phyloP scores from a whole-genome alignment of 2,329 filamentous ascomycete species.

The Aspergillus ibericus region DNA sequence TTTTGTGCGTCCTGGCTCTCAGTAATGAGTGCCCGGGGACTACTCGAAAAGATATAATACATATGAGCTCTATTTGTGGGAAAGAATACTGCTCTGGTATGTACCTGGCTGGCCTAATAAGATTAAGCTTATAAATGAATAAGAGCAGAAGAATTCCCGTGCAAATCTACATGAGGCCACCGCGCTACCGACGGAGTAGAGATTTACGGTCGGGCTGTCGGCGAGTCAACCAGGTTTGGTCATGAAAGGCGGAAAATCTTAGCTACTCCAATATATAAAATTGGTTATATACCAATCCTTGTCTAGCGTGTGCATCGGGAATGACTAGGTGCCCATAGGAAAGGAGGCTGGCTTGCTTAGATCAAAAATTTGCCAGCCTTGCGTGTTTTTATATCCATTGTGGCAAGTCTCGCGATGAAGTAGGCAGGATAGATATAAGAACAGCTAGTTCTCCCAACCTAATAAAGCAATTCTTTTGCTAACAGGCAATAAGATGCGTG shows the following conservation, averaged over 20 bases:
- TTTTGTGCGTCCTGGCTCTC: background rate
- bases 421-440: background rate
- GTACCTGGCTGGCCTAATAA: background rate
- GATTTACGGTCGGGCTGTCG: background rate
- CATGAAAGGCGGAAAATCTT: background rate
- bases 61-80: background rate
- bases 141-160: background rate
- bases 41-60: background rate
- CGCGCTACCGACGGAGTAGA: background rate
- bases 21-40: background rate
- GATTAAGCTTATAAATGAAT: background rate
- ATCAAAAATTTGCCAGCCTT: background rate
- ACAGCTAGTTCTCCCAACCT: background rate
- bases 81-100: background rate
- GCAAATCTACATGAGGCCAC: background rate
- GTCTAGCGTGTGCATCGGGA: background rate
- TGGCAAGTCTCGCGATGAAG: background rate
- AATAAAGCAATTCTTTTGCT: background rate
- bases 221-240: background rate
- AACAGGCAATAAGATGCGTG: background rate
- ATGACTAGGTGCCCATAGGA: background rate
- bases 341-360: background rate
- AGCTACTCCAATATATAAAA: background rate
- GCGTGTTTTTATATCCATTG: background rate
- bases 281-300: background rate